Base-by-base conservation (phyloP, 148 eudicot genomes). In the Rhododendron ferrugineum region DNA sequence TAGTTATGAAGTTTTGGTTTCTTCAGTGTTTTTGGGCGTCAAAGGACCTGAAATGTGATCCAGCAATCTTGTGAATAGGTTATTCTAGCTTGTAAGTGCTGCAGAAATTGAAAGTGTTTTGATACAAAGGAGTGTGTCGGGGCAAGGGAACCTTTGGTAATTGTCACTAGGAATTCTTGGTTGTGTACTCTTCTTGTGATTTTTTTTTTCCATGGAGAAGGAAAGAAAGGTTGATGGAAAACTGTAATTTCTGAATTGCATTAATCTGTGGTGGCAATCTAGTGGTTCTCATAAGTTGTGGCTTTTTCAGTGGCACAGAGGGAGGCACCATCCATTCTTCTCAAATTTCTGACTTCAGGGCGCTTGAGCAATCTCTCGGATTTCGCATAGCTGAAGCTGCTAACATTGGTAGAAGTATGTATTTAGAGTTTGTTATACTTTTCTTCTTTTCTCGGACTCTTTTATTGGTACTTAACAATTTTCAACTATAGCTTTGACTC, bases 281-380 rank as follows among this genome's bases (percentile, higher is more conserved):
- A 23, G 42, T 74, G 76, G 73, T 82, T 78, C 52, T 78, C 26
- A 62, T 52, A 44, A 80, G 36, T 82, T 73, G 58, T 86, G 77
- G 34, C 79, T 89, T 87, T 83, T 87, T 82, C 95, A 96, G 98
- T 85, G 92, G 93, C 88, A 78, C 92, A 72, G 95, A 92, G 87
- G 92, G 88, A 77, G 90, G 79, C 66, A 82, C 85, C 76, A 77
- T 84, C 13, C 88, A 88, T 82, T 85, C 93, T 87, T 90, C 94
- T 79, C 90, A 88, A 78, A 83, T 83, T 79, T 80, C 95, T 80
- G 92, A 93, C 56, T 89, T 88, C 75, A 92, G 93, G 52, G 85
- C 87, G n/a, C 86, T 90, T 78, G 98, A 96, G 86, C 97, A 95
- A 85, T 92, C 94, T 85, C 93, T 93, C 54, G 95, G 92, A 83